phyloP scores from a whole-genome alignment of 192 early-diverging fungal genomes.

The Gryganskiella cystojenkinii region DNA sequence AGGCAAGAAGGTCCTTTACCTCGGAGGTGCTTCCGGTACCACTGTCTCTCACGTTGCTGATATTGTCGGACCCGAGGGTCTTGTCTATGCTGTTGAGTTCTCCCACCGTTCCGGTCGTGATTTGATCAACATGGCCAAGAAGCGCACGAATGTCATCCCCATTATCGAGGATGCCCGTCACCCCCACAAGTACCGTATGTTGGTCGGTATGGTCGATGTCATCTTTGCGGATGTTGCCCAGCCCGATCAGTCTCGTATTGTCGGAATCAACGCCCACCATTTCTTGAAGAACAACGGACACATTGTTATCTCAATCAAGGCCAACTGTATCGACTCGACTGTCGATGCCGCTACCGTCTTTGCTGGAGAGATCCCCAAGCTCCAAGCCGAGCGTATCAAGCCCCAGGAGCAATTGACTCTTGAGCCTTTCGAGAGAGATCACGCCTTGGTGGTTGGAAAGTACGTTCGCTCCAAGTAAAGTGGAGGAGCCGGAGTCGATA shows the following conservation, averaged over 20 bases:
- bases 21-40: conserved; percentile 96
- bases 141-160: conserved; percentile 87
- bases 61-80: conserved; percentile 95
- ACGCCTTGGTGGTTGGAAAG: conserved; percentile 96
- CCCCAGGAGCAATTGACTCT: conserved; percentile 98
- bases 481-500: neutral
- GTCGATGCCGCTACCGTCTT: conserved; percentile 97
- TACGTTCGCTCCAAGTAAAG: conserved; percentile 74
- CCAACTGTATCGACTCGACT: conserved; percentile 99
- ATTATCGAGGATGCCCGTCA: conserved; percentile 99
- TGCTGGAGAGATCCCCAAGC: conserved; percentile 97
- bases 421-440: conserved; percentile 99
- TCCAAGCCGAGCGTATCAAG: conserved; percentile 87
- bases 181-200: conserved; percentile 98
- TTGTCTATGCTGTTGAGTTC: conserved; percentile 99
- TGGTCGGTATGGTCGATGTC: conserved; percentile 48
- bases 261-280: conserved; percentile 97
- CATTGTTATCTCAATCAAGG: conserved; percentile 99
- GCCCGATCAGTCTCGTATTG: conserved; percentile 99
- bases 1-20: conserved; percentile 97
- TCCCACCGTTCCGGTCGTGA: conserved; percentile 99
- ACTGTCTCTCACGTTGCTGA: conserved; percentile 98
- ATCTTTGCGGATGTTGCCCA: conserved; percentile 95
- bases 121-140: conserved; percentile 99
- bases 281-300: conserved; percentile 98